Conservation (phyloP, 495 filamentous ascomycete genomes). For the Parmelia sp. region DNA sequence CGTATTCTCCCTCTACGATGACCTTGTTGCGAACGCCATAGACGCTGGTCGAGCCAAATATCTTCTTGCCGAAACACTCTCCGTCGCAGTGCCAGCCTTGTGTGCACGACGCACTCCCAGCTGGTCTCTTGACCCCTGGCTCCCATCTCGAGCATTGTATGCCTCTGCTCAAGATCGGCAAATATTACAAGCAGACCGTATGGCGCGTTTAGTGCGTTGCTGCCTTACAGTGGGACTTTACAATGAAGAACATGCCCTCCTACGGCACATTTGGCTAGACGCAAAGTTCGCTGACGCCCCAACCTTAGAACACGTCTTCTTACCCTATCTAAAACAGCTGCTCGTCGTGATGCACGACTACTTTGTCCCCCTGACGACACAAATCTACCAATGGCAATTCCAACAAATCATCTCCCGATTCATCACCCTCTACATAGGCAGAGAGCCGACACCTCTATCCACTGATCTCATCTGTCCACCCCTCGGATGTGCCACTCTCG, state of each 20-base stretch:
- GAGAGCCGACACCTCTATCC: background rate
- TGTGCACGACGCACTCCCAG: background rate
- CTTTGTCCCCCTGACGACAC: background rate
- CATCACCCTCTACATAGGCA: background rate
- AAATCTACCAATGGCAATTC: constrained; percentile 1
- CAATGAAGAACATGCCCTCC: background rate
- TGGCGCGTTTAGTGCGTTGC: background rate
- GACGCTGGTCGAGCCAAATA: background rate
- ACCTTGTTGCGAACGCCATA: background rate
- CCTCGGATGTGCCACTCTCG: background rate
- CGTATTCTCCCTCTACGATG: background rate
- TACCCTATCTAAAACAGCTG: background rate
- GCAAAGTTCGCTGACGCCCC: background rate
- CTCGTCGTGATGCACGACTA: background rate
- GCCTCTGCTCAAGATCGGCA: background rate
- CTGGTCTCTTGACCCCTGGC: background rate
- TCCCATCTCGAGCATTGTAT: background rate
- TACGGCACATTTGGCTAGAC: background rate
- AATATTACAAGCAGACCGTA: background rate
- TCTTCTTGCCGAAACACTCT: background rate
- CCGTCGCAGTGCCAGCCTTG: background rate
- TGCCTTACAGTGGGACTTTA: background rate
- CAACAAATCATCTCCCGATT: background rate
- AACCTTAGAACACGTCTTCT: background rate
- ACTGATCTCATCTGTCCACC: background rate